Base-by-base conservation (phyloP, 1,139 yeast genomes). In the Hyphopichia wangnamkhiaoensis region DNA sequence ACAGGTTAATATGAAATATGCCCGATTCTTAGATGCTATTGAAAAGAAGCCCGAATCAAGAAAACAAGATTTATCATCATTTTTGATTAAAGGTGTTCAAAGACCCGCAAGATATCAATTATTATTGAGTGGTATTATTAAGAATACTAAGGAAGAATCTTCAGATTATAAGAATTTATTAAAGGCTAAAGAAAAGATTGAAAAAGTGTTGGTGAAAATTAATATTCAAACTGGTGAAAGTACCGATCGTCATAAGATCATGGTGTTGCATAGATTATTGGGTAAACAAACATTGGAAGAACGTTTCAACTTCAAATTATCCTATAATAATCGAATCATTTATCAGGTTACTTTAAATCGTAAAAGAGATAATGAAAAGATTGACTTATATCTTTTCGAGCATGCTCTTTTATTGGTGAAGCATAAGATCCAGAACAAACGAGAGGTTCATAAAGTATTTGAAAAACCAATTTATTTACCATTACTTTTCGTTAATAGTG, bases 31-130 rank as follows among this genome's bases (percentile, higher is more conserved):
- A 43, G 96, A 89, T 55, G 96, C 94, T 45, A 86, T 91, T 18
- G 95, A 88, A 51, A 80, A 89, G 58, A 74, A 90, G 58, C 93
- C 94, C 41, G 98, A 90, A 61, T 84, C 95, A 9, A 72, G 95
- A 44, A 85, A 93, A 60, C 84, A 93, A 50, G 98, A 94, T 61
- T 80, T 93, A 44, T 87, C 93, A 31, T 94, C 98, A 0, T 94
- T 90, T 56, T 73, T 93, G 52, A 89, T 96, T 9, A 95, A 93
- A 56, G 98, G 98, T 39, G 93, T 95, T 2, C 93, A 96, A 21
- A 79, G 98, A 60, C 90, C 97, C 20, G 98, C 98, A 9, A 75
- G 98, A 50, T 93, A 94, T 61, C 96, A 95, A 48, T 69, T 93
- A 42, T 73, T 93, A 42, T 73, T 93, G 23, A 84, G 82, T 40